Percentiles rank a stretch among this genome's conserved stretches.
phyloP scores from a whole-genome alignment of 169 alveolate species.

The Theileria parva region DNA sequence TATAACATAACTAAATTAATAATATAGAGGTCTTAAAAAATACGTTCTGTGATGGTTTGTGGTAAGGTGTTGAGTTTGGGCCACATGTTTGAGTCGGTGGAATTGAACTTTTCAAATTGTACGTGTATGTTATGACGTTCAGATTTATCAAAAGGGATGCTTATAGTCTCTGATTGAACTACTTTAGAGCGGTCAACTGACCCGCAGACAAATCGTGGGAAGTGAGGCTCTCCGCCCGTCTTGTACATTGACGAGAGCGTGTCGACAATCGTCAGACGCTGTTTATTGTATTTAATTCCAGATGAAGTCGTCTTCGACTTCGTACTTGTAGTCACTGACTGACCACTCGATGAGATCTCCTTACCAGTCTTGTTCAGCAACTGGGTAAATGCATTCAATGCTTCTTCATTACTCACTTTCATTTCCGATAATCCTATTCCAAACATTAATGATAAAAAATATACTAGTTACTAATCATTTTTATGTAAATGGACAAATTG shows the following conservation, averaged over 20 bases:
- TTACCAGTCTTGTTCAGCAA: neutral
- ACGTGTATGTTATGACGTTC: constrained; percentile 58
- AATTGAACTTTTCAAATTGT: constrained; percentile 38
- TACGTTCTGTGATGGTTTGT: constrained; percentile 5
- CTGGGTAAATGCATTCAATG: constrained; percentile 14
- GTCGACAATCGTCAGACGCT: constrained; percentile 36
- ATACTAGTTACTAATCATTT: neutral
- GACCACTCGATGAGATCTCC: neutral
- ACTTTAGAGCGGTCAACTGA: constrained; percentile 41
- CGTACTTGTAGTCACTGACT: neutral
- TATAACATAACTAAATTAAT: neutral
- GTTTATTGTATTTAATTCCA: constrained; percentile 21
- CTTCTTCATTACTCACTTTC: neutral
- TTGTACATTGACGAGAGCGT: constrained; percentile 32
- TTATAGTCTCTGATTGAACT: constrained; percentile 29
- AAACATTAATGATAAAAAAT: neutral
- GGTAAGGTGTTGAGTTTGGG: constrained; percentile 36
- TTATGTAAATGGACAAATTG: too few species aligned
- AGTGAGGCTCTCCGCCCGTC: constrained; percentile 66
- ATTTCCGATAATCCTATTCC: constrained; percentile 2
- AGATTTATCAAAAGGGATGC: constrained; percentile 61
- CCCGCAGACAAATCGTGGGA: constrained; percentile 68
- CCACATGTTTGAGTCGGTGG: constrained; percentile 20
- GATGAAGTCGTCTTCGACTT: neutral
- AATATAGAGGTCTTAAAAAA: neutral